Percentiles rank a stretch among this genome's conserved stretches.
These are phyloP conservation scores for Heritiera littoralis DNA, from an alignment of 345 rosid species.

Conservation along the genomic window DNA sequence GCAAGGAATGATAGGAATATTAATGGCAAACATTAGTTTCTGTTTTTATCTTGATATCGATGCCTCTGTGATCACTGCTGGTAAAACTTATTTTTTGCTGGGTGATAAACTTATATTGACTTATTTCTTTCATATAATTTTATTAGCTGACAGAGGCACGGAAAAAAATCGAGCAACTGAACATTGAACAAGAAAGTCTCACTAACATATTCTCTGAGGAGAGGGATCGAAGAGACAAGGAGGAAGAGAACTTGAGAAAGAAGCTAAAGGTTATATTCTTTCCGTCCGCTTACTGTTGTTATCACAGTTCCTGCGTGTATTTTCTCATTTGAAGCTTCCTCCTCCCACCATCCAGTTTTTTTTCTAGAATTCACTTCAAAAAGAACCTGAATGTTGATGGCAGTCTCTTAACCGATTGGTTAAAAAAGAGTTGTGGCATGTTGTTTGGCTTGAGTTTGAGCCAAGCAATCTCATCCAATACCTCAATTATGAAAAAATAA, in stretches of 20 bases:
- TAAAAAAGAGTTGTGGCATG: no score
- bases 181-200: constrained; percentile 70
- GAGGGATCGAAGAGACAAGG: constrained; percentile 65
- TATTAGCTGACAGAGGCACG: constrained; percentile 54
- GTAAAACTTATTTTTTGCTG: not conserved
- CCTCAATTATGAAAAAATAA: no score
- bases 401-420: no score
- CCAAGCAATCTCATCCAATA: no score
- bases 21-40: no score
- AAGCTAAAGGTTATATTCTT: constrained; percentile 57
- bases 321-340: not conserved
- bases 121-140: constrained; percentile 5
- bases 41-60: not conserved
- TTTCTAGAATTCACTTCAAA: not conserved
- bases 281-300: not conserved
- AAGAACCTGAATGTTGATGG: no score
- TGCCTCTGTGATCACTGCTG: not conserved
- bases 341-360: not conserved
- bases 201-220: constrained; percentile 74
- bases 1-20: no score
- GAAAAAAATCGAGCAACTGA: constrained; percentile 55
- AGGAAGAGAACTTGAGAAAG: constrained; percentile 67
- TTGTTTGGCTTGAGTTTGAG: no score
- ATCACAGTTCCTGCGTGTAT: not conserved
- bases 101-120: not conserved